Conservation (phyloP, 306 rosid species). For the Pterocarpus santalinus region DNA sequence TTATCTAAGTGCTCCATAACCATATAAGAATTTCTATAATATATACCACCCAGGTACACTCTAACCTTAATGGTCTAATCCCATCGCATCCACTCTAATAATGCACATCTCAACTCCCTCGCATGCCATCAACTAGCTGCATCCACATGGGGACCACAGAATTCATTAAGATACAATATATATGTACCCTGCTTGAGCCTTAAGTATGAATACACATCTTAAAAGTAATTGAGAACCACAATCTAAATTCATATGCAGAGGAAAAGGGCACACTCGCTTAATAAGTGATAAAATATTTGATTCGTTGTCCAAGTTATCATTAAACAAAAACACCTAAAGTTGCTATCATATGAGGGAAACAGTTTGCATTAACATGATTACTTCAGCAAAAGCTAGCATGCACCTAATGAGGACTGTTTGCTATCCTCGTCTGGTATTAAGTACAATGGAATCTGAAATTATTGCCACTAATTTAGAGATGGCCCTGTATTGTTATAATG, state of each 20-base stretch:
- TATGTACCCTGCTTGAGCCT: too few relatives aligned
- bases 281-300: background rate
- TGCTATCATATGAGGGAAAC: background rate
- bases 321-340: background rate
- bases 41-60: too few relatives aligned
- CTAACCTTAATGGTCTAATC: too few relatives aligned
- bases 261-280: background rate
- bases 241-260: background rate
- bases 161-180: background rate
- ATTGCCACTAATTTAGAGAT: background rate
- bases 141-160: background rate
- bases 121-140: slow-evolving; percentile 5
- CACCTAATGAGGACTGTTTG: too few relatives aligned
- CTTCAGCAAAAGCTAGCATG: too few relatives aligned
- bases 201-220: too few relatives aligned
- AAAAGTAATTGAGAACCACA: background rate
- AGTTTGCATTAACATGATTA: too few relatives aligned
- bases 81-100: background rate
- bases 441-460: slow-evolving; percentile 1
- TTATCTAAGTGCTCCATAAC: too few relatives aligned
- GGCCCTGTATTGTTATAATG: background rate
- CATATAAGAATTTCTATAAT: too few relatives aligned
- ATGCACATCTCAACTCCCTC: background rate
- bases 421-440: background rate
- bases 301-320: background rate